Conservation (phyloP, 2,329 filamentous ascomycete species). For the Pseudopyricularia javanii region DNA sequence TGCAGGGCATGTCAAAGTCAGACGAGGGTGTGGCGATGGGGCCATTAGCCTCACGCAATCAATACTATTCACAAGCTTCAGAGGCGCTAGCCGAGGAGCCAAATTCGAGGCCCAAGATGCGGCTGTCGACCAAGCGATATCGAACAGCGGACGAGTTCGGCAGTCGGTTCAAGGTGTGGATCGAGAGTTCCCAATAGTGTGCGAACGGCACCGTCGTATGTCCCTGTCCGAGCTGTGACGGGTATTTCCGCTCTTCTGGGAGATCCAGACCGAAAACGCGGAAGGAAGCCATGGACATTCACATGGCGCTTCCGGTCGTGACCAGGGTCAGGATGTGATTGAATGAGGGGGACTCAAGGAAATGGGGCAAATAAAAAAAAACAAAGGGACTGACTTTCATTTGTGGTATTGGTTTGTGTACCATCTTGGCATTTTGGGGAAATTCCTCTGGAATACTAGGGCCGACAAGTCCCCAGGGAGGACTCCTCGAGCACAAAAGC, state of each 20-base stretch:
- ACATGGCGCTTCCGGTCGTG: neutral
- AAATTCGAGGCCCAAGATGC: neutral
- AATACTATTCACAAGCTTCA: neutral
- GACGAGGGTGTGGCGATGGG: neutral
- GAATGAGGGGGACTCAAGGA: too few relatives aligned
- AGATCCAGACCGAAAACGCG: neutral
- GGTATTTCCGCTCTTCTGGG: neutral
- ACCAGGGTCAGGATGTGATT: neutral
- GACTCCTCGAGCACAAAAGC: neutral
- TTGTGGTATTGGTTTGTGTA: neutral
- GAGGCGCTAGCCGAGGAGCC: neutral
- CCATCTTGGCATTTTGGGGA: neutral
- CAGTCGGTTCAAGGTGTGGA: neutral
- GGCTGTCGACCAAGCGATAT: neutral
- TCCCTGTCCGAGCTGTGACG: neutral
- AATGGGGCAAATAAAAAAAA: neutral
- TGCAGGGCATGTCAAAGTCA: neutral
- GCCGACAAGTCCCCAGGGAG: neutral
- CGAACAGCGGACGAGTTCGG: neutral
- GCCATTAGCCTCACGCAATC: neutral
- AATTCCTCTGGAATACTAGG: neutral
- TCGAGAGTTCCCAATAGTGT: neutral
- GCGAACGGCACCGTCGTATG: neutral
- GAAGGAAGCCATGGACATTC: neutral
- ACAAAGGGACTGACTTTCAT: neutral